Conservation (phyloP, 192 early-diverging fungal species). For the Umbelopsis ramanniana region DNA sequence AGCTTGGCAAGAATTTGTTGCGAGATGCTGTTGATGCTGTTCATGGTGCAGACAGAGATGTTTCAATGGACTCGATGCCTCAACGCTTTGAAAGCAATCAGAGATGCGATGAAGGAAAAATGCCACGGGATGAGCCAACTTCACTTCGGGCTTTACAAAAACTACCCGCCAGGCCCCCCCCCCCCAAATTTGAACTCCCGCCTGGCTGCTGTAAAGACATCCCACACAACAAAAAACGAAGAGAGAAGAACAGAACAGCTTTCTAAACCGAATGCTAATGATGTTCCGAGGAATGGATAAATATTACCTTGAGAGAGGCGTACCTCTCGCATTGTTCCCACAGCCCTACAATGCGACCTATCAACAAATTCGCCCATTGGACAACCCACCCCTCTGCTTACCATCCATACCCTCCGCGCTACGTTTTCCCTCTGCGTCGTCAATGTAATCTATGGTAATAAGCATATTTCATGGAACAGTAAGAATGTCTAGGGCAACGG, state of each 20-base stretch:
- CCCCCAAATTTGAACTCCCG: conserved; percentile 1
- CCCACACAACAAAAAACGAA: not conserved
- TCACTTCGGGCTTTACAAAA: conserved; percentile 20
- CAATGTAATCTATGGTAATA: too few species aligned
- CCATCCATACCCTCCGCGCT: too few species aligned
- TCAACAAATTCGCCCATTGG: too few species aligned
- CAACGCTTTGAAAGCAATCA: not conserved
- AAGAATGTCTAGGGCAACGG: not conserved
- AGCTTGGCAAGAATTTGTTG: conserved; percentile 45
- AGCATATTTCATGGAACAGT: not conserved
- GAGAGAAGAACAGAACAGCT: too few species aligned
- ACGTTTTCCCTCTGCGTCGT: too few species aligned
- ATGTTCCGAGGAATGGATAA: too few species aligned
- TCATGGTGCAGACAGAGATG: conserved; percentile 25
- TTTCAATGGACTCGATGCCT: not conserved
- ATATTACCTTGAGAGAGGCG: too few species aligned
- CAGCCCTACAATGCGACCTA: too few species aligned
- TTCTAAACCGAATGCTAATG: too few species aligned
- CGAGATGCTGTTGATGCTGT: conserved; percentile 47
- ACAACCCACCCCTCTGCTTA: too few species aligned
- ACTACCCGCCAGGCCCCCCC: not conserved
- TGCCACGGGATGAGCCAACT: conserved; percentile 2
- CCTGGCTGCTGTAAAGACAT: too few species aligned
- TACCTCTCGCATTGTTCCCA: too few species aligned
- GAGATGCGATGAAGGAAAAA: not conserved